phyloP scores from a whole-genome alignment of 768 basidiomycete genomes.

The Agaricus sinodeliciosus region DNA sequence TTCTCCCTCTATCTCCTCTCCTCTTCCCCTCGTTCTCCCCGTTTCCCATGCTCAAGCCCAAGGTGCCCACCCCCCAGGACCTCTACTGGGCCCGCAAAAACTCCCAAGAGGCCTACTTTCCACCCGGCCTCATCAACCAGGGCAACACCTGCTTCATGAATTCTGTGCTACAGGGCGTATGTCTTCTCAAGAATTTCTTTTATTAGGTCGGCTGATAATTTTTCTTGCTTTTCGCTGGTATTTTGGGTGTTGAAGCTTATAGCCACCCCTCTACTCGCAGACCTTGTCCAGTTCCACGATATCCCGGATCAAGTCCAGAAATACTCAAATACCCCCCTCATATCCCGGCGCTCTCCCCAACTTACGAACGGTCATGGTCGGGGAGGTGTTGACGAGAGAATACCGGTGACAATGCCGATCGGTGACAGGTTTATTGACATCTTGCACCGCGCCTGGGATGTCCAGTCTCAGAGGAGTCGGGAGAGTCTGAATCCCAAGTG shows the following conservation, averaged over 20 bases:
- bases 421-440: conserved; percentile 61
- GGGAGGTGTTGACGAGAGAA: conserved; percentile 43
- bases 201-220: not conserved
- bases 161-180: conserved; percentile 82
- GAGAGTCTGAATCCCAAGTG: conserved; percentile 64
- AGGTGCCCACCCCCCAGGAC: conserved; percentile 57
- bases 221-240: conserved; percentile 1
- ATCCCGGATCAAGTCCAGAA: conserved; percentile 36
- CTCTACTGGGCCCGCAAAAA: conserved; percentile 49
- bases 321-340: conserved; percentile 31
- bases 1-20: not conserved
- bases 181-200: conserved; percentile 21
- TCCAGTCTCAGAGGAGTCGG: conserved; percentile 44
- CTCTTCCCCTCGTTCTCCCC: not conserved
- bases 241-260: conserved; percentile 40
- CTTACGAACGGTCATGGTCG: conserved; percentile 61
- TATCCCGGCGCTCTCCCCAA: conserved; percentile 53
- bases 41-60: conserved; percentile 42
- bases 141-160: conserved; percentile 97
- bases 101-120: conserved; percentile 62
- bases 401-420: conserved; percentile 60
- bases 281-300: conserved; percentile 49
- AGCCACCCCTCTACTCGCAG: conserved; percentile 54
- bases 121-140: conserved; percentile 73
- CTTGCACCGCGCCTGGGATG: conserved; percentile 58